Conservation (phyloP, 805 yeast genomes). For the Tetrapisispora taiwanensis region DNA sequence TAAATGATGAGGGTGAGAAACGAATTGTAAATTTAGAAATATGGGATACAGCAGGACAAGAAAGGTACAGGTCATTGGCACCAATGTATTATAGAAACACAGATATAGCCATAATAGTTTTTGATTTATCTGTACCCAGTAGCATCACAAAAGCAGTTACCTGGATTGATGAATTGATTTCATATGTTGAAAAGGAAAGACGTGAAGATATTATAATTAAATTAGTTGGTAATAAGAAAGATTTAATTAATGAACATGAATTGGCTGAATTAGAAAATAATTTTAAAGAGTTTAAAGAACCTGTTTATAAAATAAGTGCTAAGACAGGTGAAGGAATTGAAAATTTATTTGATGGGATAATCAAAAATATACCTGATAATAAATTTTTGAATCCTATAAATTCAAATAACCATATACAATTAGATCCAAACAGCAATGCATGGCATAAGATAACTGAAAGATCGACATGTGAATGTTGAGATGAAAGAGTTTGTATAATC, state of each 20-base stretch:
- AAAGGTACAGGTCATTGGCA: constrained; percentile 63
- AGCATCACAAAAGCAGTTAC: constrained; percentile 60
- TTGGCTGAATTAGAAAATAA: constrained; percentile 37
- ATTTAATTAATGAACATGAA: constrained; percentile 37
- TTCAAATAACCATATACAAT: not conserved
- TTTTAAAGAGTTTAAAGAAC: constrained; percentile 29
- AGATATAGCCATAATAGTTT: constrained; percentile 70
- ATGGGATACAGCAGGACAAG: constrained; percentile 87
- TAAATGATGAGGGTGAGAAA: constrained; percentile 21
- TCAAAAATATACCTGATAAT: constrained; percentile 31
- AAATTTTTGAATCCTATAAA: constrained; percentile 5
- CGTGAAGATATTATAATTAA: constrained; percentile 52
- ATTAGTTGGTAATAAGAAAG: constrained; percentile 69
- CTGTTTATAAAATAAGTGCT: constrained; percentile 42
- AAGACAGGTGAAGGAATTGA: constrained; percentile 42
- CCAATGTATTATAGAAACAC: constrained; percentile 80
- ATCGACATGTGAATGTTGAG: constrained; percentile 1
- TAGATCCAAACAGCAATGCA: not conserved
- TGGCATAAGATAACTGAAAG: constrained; percentile 2
- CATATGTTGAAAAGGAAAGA: constrained; percentile 28
- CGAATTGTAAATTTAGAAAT: constrained; percentile 51
- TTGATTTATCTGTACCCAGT: constrained; percentile 58
- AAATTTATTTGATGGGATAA: constrained; percentile 37
- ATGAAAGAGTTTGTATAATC: no score
- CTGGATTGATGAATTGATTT: constrained; percentile 66